Conservation (phyloP, 1,284 basidiomycete species). For the Cryptococcus sp. region DNA sequence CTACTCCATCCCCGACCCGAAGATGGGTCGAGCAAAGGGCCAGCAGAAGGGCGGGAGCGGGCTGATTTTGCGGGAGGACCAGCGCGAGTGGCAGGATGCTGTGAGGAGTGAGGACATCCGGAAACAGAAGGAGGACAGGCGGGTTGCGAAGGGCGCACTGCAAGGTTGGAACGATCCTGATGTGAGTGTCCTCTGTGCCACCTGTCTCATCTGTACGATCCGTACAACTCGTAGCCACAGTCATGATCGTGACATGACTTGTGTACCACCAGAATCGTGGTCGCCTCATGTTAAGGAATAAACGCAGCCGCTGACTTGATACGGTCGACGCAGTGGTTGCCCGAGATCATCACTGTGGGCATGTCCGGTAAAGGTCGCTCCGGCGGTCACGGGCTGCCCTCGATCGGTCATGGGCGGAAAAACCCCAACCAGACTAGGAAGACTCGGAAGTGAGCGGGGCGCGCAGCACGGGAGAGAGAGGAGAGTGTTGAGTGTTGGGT, state of each 20-base stretch:
- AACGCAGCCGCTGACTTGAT: conserved; percentile 6
- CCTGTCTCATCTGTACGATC: background rate
- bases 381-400: conserved; percentile 62
- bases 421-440: conserved; percentile 61
- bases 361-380: conserved; percentile 71
- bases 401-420: conserved; percentile 75
- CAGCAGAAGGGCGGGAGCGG: conserved; percentile 63
- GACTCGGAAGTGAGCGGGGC: background rate
- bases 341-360: conserved; percentile 73
- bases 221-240: background rate
- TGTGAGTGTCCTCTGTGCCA: conserved; percentile 40
- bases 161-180: conserved; percentile 94
- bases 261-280: background rate
- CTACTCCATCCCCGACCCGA: conserved; percentile 89
- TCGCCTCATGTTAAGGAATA: background rate
- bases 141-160: conserved; percentile 59
- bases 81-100: conserved; percentile 77
- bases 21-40: conserved; percentile 83
- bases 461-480: conserved; percentile 27
- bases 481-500: conserved; percentile 19
- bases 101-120: conserved; percentile 69
- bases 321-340: conserved; percentile 61
- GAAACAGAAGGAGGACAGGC: conserved; percentile 72
- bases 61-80: conserved; percentile 84
- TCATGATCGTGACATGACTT: no score